Evolutionary conservation across 140 eudicot species (phyloP).

Genomic region (Bidens hawaiensis): DNA sequence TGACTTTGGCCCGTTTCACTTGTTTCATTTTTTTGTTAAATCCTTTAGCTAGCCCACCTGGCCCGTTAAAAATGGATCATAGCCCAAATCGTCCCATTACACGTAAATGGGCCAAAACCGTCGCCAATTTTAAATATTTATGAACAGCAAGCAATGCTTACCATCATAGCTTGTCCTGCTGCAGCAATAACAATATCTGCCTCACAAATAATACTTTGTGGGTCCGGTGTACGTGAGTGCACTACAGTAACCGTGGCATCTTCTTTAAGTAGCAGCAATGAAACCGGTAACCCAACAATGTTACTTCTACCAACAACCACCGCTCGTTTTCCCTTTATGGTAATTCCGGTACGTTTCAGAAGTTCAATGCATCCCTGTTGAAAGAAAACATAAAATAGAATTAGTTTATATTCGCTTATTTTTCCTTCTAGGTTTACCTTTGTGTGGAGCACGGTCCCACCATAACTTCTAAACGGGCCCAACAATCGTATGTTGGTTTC

Average conservation of each 20-base stretch:
- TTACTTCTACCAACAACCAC: conserved; percentile 99
- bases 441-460: neutral
- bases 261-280: conserved; percentile 79
- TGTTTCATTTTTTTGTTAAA: neutral
- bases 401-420: neutral
- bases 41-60: neutral
- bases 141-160: conserved; percentile 17
- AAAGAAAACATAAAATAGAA: neutral
- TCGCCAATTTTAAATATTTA: neutral
- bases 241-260: conserved; percentile 91
- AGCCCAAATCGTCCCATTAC: neutral
- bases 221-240: conserved; percentile 80
- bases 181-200: conserved; percentile 98
- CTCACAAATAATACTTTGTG: conserved; percentile 75
- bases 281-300: conserved; percentile 91
- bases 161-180: conserved; percentile 98
- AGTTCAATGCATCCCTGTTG: conserved; percentile 90
- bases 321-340: conserved; percentile 81
- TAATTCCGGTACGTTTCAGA: conserved; percentile 71
- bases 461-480: neutral
- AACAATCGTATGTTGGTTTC: neutral
- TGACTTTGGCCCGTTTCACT: neutral
- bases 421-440: neutral
- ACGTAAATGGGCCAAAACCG: neutral
- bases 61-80: neutral